Conservation (phyloP, 2,329 filamentous ascomycete genomes). For the Colletotrichum tabaci region DNA sequence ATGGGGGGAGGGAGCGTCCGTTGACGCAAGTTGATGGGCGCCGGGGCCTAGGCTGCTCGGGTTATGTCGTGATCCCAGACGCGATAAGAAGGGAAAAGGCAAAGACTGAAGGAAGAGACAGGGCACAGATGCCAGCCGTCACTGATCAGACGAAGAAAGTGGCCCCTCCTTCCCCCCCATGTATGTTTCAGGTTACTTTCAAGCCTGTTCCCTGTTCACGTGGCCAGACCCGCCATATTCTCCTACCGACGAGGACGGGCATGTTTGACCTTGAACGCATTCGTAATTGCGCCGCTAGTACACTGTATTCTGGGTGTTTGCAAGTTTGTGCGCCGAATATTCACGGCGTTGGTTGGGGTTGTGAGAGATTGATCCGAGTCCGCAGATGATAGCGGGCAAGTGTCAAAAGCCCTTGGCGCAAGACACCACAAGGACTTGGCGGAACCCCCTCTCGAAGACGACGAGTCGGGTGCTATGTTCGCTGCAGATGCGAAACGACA, state of each 20-base stretch:
- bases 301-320: not conserved
- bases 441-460: not conserved
- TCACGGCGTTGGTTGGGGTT: slow-evolving; percentile 10
- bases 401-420: slow-evolving; percentile 10
- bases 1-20: slow-evolving; percentile 28
- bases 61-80: slow-evolving; percentile 4
- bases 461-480: slow-evolving; percentile 10
- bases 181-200: slow-evolving; percentile 43
- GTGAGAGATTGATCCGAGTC: slow-evolving; percentile 11
- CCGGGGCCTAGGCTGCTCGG: slow-evolving; percentile 20
- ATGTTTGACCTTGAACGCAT: slow-evolving; percentile 16
- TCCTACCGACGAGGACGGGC: slow-evolving; percentile 31
- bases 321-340: slow-evolving; percentile 17
- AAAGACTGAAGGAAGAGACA: slow-evolving; percentile 10
- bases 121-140: slow-evolving; percentile 39
- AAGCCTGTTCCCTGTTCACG: slow-evolving; percentile 28
- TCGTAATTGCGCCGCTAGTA: not conserved
- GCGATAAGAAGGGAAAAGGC: slow-evolving; percentile 9
- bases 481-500: slow-evolving; percentile 10
- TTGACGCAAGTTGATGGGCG: slow-evolving; percentile 40
- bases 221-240: slow-evolving; percentile 38
- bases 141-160: slow-evolving; percentile 41
- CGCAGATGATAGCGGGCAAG: slow-evolving; percentile 5
- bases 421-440: slow-evolving; percentile 1
- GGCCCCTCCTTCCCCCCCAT: not conserved